These are phyloP conservation scores for Aspergillus vadensis DNA, from an alignment of 2,329 filamentous ascomycete genomes.

Conservation along the genomic window DNA sequence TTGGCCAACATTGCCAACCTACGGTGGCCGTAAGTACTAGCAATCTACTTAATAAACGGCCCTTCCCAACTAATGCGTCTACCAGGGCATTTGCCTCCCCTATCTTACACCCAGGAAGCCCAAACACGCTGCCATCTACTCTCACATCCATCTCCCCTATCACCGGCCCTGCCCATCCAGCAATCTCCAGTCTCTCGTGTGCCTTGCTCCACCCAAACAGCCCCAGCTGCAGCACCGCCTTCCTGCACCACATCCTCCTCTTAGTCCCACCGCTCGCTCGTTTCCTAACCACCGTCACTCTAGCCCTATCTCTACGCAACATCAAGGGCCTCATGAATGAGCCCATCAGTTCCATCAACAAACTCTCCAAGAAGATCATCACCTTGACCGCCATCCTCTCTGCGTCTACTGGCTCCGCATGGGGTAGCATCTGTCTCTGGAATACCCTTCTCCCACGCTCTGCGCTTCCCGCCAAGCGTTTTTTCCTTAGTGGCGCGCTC, in stretches of 20 bases:
- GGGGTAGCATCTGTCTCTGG: conserved; percentile 89
- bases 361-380: conserved; percentile 68
- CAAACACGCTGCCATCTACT: conserved; percentile 59
- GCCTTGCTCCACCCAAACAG: conserved; percentile 85
- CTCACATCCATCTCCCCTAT: conserved; percentile 73
- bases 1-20: conserved; percentile 78
- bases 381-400: conserved; percentile 77
- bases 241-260: conserved; percentile 81
- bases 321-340: conserved; percentile 68
- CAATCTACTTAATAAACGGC: not conserved
- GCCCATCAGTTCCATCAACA: conserved; percentile 68
- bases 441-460: conserved; percentile 74
- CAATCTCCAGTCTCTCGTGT: conserved; percentile 82
- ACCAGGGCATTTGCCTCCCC: conserved; percentile 76
- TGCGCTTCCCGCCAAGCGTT: conserved; percentile 77
- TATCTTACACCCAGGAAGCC: conserved; percentile 76
- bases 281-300: conserved; percentile 68
- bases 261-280: conserved; percentile 78
- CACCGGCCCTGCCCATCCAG: conserved; percentile 80
- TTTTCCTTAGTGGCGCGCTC: conserved; percentile 84
- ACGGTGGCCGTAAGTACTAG: conserved; percentile 73
- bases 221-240: conserved; percentile 84
- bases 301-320: conserved; percentile 66
- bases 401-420: conserved; percentile 79
- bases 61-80: not conserved